phyloP scores from a whole-genome alignment of 768 basidiomycete species.

The Boletus sp. region DNA sequence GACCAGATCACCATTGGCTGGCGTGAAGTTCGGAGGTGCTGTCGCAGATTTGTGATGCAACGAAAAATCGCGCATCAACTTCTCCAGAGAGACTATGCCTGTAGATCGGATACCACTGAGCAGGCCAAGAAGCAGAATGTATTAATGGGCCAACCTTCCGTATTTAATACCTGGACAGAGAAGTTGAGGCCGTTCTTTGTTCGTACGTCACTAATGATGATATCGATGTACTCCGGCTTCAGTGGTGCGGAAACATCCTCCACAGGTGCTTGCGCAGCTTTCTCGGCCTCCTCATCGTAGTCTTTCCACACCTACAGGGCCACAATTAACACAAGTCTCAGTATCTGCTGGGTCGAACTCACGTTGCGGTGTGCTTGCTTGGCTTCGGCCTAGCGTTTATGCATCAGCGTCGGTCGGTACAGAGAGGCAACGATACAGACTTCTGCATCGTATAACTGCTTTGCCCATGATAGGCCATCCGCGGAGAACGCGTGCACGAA shows the following conservation, averaged over 20 bases:
- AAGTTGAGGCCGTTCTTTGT: conserved; percentile 74
- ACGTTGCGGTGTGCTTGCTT: conserved; percentile 79
- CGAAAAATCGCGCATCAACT: conserved; percentile 93
- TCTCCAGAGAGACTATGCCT: conserved; percentile 92
- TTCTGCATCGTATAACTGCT: conserved; percentile 83
- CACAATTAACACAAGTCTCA: not conserved
- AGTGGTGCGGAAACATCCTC: conserved; percentile 53
- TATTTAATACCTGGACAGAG: conserved; percentile 91
- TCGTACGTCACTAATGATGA: conserved; percentile 88
- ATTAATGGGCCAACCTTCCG: conserved; percentile 62
- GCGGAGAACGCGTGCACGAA: conserved; percentile 87
- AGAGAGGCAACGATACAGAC: conserved; percentile 36
- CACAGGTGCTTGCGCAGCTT: conserved; percentile 45
- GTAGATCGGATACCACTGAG: conserved; percentile 2
- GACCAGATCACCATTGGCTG: conserved; percentile 85
- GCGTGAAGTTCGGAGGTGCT: conserved; percentile 67
- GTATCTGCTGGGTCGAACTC: conserved; percentile 27
- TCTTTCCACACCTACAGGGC: conserved; percentile 75
- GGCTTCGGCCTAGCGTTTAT: conserved; percentile 63
- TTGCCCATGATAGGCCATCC: conserved; percentile 75
- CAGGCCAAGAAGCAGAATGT: not conserved
- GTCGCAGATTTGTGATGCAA: conserved; percentile 73
- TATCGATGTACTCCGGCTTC: conserved; percentile 85
- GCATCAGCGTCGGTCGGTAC: not conserved
- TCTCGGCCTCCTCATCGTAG: conserved; percentile 73